Evolutionary conservation across 768 basidiomycete species (phyloP).

Genomic region (Lactarius trivialis): DNA sequence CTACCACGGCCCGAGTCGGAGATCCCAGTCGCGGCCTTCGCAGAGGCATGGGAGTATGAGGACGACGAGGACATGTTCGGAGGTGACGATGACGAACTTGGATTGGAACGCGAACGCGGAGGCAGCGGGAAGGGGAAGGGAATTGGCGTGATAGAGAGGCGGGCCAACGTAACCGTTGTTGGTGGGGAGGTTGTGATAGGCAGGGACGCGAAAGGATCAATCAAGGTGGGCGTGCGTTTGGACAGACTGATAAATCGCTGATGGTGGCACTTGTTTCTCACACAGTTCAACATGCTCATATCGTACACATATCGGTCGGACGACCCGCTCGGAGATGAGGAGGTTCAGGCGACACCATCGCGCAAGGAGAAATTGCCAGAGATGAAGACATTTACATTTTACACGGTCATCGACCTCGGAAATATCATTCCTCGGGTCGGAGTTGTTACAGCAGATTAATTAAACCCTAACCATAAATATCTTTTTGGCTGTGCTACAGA

Average conservation of each 20-base stretch:
- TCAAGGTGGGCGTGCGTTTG: conserved; percentile 53
- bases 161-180: conserved; percentile 83
- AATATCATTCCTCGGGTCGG: conserved; percentile 47
- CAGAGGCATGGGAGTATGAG: conserved; percentile 98
- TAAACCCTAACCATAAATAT: conserved; percentile 10
- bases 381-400: conserved; percentile 87
- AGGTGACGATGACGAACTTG: conserved; percentile 38
- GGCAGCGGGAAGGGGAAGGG: conserved; percentile 44
- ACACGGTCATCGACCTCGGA: conserved; percentile 77
- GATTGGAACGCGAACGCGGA: conserved; percentile 38
- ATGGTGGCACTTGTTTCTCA: neutral
- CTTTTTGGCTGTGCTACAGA: neutral
- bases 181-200: conserved; percentile 85
- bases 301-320: conserved; percentile 93
- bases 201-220: conserved; percentile 66
- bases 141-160: conserved; percentile 80
- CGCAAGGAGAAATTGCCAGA: conserved; percentile 51
- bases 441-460: conserved; percentile 7
- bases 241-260: conserved; percentile 3
- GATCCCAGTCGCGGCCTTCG: conserved; percentile 84
- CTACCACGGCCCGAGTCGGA: conserved; percentile 54
- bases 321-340: conserved; percentile 64
- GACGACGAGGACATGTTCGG: conserved; percentile 85
- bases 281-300: conserved; percentile 89
- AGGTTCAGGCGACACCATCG: conserved; percentile 34